Evolutionary conservation across 1,284 basidiomycete genomes (phyloP), one percentile per base, ranked within the genome.

Genomic region (Moniliophthora roreri): DNA sequence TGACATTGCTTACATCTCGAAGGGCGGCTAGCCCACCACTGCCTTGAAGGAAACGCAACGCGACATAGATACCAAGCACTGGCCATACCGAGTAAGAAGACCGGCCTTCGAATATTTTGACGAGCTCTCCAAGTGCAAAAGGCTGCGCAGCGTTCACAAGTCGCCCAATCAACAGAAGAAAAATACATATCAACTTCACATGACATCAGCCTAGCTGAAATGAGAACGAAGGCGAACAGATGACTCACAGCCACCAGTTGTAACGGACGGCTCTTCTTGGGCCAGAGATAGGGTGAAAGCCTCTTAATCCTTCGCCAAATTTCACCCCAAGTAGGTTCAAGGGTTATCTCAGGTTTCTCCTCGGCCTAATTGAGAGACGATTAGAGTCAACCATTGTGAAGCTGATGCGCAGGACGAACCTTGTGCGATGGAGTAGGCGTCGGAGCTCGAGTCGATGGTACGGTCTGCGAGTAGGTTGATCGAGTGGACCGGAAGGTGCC

Each of bases 251-350:
- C 48, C 10, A 40, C 9, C 4, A 50, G 36, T 15, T 39, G 39
- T 37, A 50, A 50, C 13, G 48, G 15, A 11, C 68, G 61, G 59
- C 76, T 82, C 62, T 85, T 85, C 50, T 77, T 78, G 5, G 92
- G 92, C 91, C 91, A 95, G 9, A 95, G 80, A 70, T 91, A 91
- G 3, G 91, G 92, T 23, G 79, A 72, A 35, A 94, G 75, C 53
- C 80, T 80, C 48, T 74, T 71, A 54, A 92, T 70, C 48, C 87
- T 80, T 20, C 66, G 71, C 68, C 75, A 75, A 44, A 85, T 69
- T 66, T 88, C 86, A 37, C 67, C 58, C 87, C 86, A 90, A 4
- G 84, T 78, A 8, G 85, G 85, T 59, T 87, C 85, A 28, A 80
- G 70, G 5, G 74, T 70, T 34, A 86, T 74, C 53, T 87, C 84